Percentiles rank a stretch among this genome's conserved stretches.
Evolutionary conservation across 1,284 basidiomycete species (phyloP).

Genomic region (Trichosporon faecale): DNA sequence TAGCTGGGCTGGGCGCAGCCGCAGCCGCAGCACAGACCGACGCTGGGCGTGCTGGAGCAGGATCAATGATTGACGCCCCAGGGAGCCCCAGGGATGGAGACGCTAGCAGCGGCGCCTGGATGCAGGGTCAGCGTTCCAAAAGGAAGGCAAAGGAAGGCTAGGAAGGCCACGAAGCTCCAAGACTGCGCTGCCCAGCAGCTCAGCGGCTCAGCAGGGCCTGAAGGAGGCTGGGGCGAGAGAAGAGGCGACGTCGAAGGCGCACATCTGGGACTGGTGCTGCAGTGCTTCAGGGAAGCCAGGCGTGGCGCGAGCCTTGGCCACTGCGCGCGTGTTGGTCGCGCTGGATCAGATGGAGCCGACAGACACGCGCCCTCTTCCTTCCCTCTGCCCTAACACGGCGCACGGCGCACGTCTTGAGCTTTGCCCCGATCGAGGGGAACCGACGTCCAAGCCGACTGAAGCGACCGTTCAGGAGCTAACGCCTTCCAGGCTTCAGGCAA

Average conservation of each 20-base stretch:
- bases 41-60: background rate
- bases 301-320: background rate
- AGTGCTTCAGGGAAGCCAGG: background rate
- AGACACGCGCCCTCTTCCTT: background rate
- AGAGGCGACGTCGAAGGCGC: background rate
- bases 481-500: too few species aligned
- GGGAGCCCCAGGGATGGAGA: background rate
- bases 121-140: background rate
- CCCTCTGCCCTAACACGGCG: background rate
- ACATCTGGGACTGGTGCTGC: background rate
- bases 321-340: background rate
- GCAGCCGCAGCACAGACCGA: conserved; percentile 3
- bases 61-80: background rate
- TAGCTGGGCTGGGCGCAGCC: background rate
- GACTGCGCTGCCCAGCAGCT: too few species aligned
- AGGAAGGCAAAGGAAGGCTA: background rate
- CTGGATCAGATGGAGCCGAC: background rate
- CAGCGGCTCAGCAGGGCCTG: too few species aligned
- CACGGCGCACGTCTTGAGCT: background rate
- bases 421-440: background rate
- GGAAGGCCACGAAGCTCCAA: background rate
- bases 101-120: background rate
- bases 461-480: background rate
- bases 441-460: background rate
- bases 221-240: background rate